A percentile compares a stretch with the other conserved stretches of the same genome.
These are phyloP conservation scores for Plasmodium blacklocki DNA, from an alignment of 169 alveolate species.

Conservation along the genomic window DNA sequence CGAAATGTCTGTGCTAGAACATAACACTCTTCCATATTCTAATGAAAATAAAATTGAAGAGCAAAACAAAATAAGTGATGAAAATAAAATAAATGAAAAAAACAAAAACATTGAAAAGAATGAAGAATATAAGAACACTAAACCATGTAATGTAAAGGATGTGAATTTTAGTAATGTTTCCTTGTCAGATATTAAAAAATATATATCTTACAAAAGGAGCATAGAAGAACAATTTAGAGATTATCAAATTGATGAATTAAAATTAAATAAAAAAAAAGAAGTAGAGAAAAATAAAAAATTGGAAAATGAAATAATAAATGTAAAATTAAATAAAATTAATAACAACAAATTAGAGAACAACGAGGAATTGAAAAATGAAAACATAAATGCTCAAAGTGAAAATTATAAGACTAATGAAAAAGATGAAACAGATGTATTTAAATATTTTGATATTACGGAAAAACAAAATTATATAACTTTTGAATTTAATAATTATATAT, in stretches of 20 bases:
- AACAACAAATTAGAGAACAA: neutral
- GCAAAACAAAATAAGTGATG: neutral
- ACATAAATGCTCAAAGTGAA: neutral
- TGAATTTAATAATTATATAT: slow-evolving; percentile 30
- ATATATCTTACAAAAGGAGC: slow-evolving; percentile 2
- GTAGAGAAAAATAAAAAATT: neutral
- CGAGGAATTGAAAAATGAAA: neutral
- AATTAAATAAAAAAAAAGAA: neutral
- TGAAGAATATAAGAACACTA: neutral
- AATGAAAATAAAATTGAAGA: neutral
- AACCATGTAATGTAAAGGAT: neutral
- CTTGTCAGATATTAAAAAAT: slow-evolving; percentile 32
- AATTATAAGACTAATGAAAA: neutral
- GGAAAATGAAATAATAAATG: too few species aligned
- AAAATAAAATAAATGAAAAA: neutral
- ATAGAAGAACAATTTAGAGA: neutral
- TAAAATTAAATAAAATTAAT: too few species aligned
- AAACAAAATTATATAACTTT: slow-evolving; percentile 43
- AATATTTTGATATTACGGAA: slow-evolving; percentile 52
- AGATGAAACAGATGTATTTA: slow-evolving; percentile 14
- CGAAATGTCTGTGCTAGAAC: neutral
- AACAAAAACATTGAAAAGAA: neutral
- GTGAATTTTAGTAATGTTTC: slow-evolving; percentile 42
- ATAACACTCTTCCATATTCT: neutral
- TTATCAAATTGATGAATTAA: neutral